Evolutionary conservation across 108 stramenopile genomes (phyloP), one percentile per base, ranked within the genome.

Genomic region (Skeletonema grethae): DNA sequence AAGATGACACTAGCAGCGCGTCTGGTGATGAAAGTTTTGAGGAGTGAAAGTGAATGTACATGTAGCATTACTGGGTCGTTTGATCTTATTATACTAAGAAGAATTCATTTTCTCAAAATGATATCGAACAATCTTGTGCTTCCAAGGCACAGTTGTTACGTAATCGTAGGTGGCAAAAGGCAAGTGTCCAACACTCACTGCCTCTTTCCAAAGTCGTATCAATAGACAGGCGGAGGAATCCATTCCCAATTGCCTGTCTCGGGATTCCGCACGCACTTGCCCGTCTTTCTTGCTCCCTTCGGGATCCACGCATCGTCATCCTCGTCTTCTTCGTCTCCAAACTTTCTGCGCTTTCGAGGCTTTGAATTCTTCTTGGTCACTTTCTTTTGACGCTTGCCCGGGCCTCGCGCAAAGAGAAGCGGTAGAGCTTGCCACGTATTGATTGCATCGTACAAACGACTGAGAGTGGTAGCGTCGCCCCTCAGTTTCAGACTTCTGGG

Each of bases 1-100:
- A 43, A 3, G 85, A 82, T 0, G 83, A 87, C 8, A 75, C 73
- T 31, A 57, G 67, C 1, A 80, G 85, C 0, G 60, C 46, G 7
- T 58, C 76, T 12, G 68, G 69, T 31, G 68, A 67, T 55, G 80
- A 82, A 58, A 30, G 57, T n/a, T 43, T 43, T 43, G 41, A 43
- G 41, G 41, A 43, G 15, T 43, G 15, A 5, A 15, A 43, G 15
- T n/a, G 15, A 43, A n/a, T 38, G 36, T 28, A 28, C n/a, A n/a
- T 28, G 25, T 7, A 34, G 34, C 34, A 34, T 7, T 34, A 34
- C 6, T 5, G 8, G 34, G 34, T 34, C 9, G 2, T 10, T 38
- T 38, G 36, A 38, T 38, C 36, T 38, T 38, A 38, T 38, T 2
- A 6, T 7, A 34, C 34, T 34, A 34, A 34, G 34, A 34, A 34